Evolutionary conservation across 2,329 filamentous ascomycete species (phyloP).

Genomic region (Alternaria panax): DNA sequence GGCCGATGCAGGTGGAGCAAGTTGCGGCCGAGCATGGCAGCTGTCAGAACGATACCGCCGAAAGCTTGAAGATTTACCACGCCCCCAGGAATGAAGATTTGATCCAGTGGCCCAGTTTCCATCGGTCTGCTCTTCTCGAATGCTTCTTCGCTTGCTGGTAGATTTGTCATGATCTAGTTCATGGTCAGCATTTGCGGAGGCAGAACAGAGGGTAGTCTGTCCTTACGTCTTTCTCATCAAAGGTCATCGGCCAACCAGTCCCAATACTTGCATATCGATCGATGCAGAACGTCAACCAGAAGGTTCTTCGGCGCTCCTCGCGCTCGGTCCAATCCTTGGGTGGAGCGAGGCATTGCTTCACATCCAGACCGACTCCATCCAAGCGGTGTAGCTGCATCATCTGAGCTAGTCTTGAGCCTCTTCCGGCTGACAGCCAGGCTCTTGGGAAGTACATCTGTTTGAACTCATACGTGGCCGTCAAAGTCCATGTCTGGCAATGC

Average conservation of each 20-base stretch:
- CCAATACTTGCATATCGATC: slow-evolving; percentile 95
- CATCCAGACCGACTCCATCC: slow-evolving; percentile 82
- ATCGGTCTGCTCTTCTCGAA: slow-evolving; percentile 82
- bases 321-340: slow-evolving; percentile 92
- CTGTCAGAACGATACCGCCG: slow-evolving; percentile 81
- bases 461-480: slow-evolving; percentile 88
- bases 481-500: slow-evolving; percentile 83
- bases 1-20: slow-evolving; percentile 90
- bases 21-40: slow-evolving; percentile 90
- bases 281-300: slow-evolving; percentile 92
- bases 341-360: slow-evolving; percentile 88
- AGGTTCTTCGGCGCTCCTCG: slow-evolving; percentile 89
- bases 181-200: slow-evolving; percentile 15
- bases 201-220: not conserved
- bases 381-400: slow-evolving; percentile 94
- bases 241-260: slow-evolving; percentile 94
- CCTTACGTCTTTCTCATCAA: slow-evolving; percentile 83
- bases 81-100: slow-evolving; percentile 75
- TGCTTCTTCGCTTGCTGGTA: slow-evolving; percentile 84
- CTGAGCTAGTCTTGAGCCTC: slow-evolving; percentile 79
- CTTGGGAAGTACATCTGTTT: slow-evolving; percentile 97
- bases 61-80: slow-evolving; percentile 77
- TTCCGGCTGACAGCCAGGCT: slow-evolving; percentile 91
- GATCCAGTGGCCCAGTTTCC: slow-evolving; percentile 72
- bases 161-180: slow-evolving; percentile 74